Conservation (phyloP, 2,329 filamentous ascomycete genomes). For the Phialocephala subalpina region DNA sequence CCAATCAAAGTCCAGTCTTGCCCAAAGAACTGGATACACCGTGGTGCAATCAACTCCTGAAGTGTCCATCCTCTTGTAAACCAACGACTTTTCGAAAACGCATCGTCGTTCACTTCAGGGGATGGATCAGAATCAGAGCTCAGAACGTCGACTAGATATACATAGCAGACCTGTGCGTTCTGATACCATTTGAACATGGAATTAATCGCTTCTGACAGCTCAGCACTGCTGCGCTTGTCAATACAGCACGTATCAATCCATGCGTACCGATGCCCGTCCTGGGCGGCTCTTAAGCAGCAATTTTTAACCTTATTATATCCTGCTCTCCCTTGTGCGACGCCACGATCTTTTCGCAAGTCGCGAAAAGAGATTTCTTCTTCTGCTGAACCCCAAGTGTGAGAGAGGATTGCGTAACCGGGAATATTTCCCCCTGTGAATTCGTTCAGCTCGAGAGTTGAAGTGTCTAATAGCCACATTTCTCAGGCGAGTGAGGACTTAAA, state of each 20-base stretch:
- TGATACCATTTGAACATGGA: not conserved
- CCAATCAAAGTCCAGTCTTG: no score
- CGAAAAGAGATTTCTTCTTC: not conserved
- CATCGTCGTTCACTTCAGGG: no score
- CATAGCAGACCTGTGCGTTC: not conserved
- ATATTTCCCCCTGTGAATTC: no score
- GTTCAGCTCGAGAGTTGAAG: no score
- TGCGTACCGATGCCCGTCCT: not conserved
- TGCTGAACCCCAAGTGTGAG: not conserved
- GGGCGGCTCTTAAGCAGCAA: not conserved
- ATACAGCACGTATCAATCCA: slow-evolving; percentile 3
- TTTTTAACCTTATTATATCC: not conserved
- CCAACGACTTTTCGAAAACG: no score
- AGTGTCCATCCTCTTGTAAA: no score
- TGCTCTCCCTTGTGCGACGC: not conserved
- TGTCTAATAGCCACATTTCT: no score
- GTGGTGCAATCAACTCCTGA: no score
- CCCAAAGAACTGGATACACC: no score
- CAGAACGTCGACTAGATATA: not conserved
- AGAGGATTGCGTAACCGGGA: not conserved
- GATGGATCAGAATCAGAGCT: no score
- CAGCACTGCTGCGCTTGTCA: not conserved
- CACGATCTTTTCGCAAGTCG: not conserved
- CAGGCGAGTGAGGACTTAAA: no score
- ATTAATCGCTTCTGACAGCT: no score